phyloP scores from a whole-genome alignment of 75 land plant genomes.

The Pinus albicaulis region DNA sequence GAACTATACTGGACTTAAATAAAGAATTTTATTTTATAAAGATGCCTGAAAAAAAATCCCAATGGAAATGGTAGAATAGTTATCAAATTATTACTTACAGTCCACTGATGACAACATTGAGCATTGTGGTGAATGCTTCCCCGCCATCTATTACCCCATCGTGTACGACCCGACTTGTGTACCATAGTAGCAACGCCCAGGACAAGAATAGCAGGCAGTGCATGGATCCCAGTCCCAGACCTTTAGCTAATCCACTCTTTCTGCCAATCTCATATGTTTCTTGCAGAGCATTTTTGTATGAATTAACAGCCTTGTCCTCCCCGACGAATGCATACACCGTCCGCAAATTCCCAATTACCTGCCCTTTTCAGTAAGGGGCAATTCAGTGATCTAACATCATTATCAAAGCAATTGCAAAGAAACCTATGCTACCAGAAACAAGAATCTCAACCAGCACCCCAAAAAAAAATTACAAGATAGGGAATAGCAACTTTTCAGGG shows the following conservation, averaged over 20 bases:
- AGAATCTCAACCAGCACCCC: too few species aligned
- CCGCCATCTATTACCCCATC: constrained; percentile 81
- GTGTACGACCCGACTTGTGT: constrained; percentile 73
- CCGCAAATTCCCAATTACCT: constrained; percentile 86
- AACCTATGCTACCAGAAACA: too few species aligned
- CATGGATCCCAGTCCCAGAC: constrained; percentile 84
- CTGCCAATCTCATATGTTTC: constrained; percentile 76
- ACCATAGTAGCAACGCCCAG: constrained; percentile 97
- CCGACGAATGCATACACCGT: constrained; percentile 95
- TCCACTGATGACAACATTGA: constrained; percentile 95
- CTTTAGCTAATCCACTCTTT: constrained; percentile 84
- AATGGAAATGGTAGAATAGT: background rate
- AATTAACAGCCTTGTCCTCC: constrained; percentile 74
- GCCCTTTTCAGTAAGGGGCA: background rate
- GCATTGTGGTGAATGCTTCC: constrained; percentile 99
- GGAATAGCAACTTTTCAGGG: too few species aligned
- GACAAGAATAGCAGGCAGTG: constrained; percentile 79
- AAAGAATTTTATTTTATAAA: too few species aligned
- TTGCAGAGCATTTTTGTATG: constrained; percentile 56
- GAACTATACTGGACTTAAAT: too few species aligned
- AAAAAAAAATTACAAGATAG: too few species aligned
- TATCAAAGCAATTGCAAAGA: too few species aligned
- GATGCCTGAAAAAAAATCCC: too few species aligned
- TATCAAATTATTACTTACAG: constrained; percentile 53
- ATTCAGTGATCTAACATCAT: too few species aligned